Percentiles rank a stretch among this genome's conserved stretches.
These are phyloP conservation scores for Selenicereus undatus DNA, from an alignment of 148 eudicot species.

Conservation along the genomic window DNA sequence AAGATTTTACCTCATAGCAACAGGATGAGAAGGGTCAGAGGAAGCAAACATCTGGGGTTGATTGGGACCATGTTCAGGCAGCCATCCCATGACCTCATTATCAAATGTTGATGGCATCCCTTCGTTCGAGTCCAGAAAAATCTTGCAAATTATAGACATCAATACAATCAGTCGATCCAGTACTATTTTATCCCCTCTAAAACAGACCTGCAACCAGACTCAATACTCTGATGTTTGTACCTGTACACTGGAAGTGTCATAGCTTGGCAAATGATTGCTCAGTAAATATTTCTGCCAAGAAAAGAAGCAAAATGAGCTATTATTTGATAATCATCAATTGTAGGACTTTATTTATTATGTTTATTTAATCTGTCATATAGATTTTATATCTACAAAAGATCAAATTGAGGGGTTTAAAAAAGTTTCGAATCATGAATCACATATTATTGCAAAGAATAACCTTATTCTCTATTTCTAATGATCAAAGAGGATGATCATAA, in stretches of 20 bases:
- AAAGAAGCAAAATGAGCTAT: neutral
- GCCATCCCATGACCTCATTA: slow-evolving; percentile 31
- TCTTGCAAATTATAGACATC: slow-evolving; percentile 11
- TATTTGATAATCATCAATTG: no score
- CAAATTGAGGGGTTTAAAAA: no score
- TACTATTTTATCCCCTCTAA: neutral
- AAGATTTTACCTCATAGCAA: slow-evolving; percentile 20
- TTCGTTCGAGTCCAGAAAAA: slow-evolving; percentile 41
- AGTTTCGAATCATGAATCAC: no score
- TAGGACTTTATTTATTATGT: no score
- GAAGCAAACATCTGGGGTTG: slow-evolving; percentile 33
- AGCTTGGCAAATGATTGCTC: slow-evolving; percentile 35
- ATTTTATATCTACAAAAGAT: no score
- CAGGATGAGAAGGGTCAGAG: slow-evolving; percentile 27
- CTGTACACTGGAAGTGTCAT: slow-evolving; percentile 41
- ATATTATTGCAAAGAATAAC: no score
- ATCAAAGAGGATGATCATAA: no score
- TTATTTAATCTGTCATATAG: no score
- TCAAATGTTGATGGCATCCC: slow-evolving; percentile 46
- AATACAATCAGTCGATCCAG: neutral
- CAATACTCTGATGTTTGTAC: slow-evolving; percentile 15
- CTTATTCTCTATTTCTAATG: no score
- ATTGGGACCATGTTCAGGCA: slow-evolving; percentile 42
- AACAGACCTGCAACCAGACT: neutral
- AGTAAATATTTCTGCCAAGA: slow-evolving; percentile 38